These are phyloP conservation scores for Orbilia javanica DNA, from an alignment of 2,329 filamentous ascomycete genomes.

Conservation along the genomic window DNA sequence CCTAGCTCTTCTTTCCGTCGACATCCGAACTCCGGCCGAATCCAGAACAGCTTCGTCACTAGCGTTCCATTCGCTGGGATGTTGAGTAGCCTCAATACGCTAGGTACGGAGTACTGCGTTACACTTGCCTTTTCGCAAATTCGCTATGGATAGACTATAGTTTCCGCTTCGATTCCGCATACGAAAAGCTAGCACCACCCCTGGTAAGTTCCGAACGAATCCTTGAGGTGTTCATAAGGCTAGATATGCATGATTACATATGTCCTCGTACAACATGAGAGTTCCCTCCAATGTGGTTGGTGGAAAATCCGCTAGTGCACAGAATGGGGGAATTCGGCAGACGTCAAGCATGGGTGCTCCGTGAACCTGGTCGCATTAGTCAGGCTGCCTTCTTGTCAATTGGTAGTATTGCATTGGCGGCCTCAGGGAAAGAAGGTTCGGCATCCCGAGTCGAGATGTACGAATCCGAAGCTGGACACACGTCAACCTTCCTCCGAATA, in stretches of 20 bases:
- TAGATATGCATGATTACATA: slow-evolving; percentile 25
- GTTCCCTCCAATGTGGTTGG: slow-evolving; percentile 3
- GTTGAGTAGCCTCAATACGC: not conserved
- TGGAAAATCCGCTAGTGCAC: slow-evolving; percentile 11
- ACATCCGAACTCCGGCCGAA: slow-evolving; percentile 30
- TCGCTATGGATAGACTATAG: slow-evolving; percentile 12
- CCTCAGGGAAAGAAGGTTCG: not conserved
- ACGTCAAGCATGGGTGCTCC: not conserved
- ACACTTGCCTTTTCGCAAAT: slow-evolving; percentile 17
- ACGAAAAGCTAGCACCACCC: not conserved
- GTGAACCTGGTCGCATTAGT: not conserved
- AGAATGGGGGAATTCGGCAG: not conserved
- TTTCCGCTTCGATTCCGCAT: slow-evolving; percentile 9
- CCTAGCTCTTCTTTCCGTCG: slow-evolving; percentile 2
- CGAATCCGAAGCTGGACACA: not conserved
- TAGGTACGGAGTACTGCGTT: not conserved
- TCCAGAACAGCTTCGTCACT: not conserved
- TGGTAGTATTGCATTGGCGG: too few relatives aligned
- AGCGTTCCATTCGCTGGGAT: not conserved
- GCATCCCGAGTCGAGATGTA: slow-evolving; percentile 10
- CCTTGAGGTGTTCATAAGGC: not conserved
- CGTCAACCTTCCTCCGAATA: slow-evolving; percentile 6
- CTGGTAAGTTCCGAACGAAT: not conserved
- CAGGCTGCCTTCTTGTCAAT: not conserved
- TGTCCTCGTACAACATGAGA: slow-evolving; percentile 11